Percentiles rank a stretch among this genome's conserved stretches.
Evolutionary conservation across 2,329 filamentous ascomycete genomes (phyloP).

Genomic region (Sporothrix protearum): DNA sequence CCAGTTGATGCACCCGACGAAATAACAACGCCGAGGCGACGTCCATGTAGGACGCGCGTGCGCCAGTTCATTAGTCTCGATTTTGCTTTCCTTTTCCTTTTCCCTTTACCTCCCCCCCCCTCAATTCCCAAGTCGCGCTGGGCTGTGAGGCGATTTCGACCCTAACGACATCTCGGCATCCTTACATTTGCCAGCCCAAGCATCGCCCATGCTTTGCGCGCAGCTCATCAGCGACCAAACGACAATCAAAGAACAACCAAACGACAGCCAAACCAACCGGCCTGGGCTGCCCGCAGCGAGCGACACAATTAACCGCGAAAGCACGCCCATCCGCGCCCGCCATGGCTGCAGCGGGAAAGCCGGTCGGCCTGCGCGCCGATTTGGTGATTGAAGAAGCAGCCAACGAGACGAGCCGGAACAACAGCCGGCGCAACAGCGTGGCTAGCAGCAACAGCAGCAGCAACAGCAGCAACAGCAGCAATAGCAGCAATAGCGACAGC

Average conservation of each 20-base stretch:
- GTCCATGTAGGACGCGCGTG: neutral
- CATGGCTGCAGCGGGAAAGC: constrained; percentile 8
- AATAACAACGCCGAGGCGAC: neutral
- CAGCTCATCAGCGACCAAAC: neutral
- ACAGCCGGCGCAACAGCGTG: constrained; percentile 4
- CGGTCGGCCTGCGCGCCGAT: constrained; percentile 4
- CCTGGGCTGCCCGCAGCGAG: too few relatives aligned
- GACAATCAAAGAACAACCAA: too few relatives aligned
- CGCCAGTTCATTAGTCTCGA: neutral
- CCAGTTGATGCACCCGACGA: neutral
- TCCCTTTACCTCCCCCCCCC: neutral
- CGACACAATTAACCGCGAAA: neutral
- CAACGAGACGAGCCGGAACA: constrained; percentile 6
- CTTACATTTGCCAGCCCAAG: neutral
- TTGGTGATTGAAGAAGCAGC: constrained; percentile 6
- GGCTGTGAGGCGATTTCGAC: too few relatives aligned
- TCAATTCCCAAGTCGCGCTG: neutral
- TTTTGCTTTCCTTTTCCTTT: neutral
- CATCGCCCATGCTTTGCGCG: neutral
- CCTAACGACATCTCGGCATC: neutral
- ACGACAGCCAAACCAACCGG: too few relatives aligned
- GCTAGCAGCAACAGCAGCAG: neutral
- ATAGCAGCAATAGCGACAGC: neutral
- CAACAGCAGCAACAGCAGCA: neutral
- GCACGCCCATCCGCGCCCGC: neutral